phyloP scores from a whole-genome alignment of 1,139 yeast genomes.

The Taphrina betulina region DNA sequence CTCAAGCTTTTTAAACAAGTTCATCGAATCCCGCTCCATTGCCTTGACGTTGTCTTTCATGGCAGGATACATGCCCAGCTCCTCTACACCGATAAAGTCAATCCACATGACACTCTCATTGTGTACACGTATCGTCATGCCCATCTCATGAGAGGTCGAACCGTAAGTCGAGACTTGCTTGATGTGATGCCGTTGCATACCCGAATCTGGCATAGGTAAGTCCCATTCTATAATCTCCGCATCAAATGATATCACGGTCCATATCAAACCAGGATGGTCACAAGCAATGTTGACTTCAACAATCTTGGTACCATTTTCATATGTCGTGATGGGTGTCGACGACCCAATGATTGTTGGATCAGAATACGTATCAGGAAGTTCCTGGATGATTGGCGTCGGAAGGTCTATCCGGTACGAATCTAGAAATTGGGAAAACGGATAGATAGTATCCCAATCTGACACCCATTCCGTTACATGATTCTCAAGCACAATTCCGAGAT shows the following conservation, averaged over 20 bases:
- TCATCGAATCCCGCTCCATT: slow-evolving; percentile 11
- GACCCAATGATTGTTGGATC: slow-evolving; percentile 19
- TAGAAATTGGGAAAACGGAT: slow-evolving; percentile 34
- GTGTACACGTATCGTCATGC: slow-evolving; percentile 7
- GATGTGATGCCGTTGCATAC: slow-evolving; percentile 31
- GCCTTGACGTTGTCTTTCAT: slow-evolving; percentile 19
- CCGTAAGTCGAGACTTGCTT: slow-evolving; percentile 30
- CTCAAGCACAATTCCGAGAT: slow-evolving; percentile 20
- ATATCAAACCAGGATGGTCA: slow-evolving; percentile 32
- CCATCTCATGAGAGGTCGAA: background rate
- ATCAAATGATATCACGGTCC: slow-evolving; percentile 34
- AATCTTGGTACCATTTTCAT: background rate
- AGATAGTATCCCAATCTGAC: slow-evolving; percentile 34
- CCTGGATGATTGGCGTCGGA: slow-evolving; percentile 22
- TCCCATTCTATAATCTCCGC: slow-evolving; percentile 32
- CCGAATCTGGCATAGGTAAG: slow-evolving; percentile 20
- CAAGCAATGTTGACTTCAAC: slow-evolving; percentile 11
- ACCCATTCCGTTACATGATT: slow-evolving; percentile 30
- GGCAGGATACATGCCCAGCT: slow-evolving; percentile 24
- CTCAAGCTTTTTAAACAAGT: slow-evolving; percentile 7
- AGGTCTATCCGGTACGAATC: slow-evolving; percentile 30
- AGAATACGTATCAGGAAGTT: slow-evolving; percentile 9
- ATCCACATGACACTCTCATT: background rate
- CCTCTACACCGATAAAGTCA: slow-evolving; percentile 29
- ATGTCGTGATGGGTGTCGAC: background rate